phyloP scores from a whole-genome alignment of 345 rosid genomes.

The Citrus australasica region DNA sequence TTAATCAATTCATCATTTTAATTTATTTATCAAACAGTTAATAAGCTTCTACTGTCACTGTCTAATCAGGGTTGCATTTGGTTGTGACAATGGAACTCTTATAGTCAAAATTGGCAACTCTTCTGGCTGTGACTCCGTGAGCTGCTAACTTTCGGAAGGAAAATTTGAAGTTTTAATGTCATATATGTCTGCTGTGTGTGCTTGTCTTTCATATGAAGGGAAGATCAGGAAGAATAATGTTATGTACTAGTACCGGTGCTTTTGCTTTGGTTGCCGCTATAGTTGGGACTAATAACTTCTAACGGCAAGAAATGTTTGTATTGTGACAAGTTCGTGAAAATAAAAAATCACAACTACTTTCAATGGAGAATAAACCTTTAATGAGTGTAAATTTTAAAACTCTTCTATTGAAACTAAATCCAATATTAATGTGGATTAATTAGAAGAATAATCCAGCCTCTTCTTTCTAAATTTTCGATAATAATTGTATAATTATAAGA shows the following conservation, averaged over 20 bases:
- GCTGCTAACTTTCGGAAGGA: neutral
- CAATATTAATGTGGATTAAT: too few species aligned
- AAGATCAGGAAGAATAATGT: neutral
- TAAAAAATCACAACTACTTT: too few species aligned
- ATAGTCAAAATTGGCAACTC: slow-evolving; percentile 51
- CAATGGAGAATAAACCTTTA: too few species aligned
- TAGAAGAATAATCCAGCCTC: too few species aligned
- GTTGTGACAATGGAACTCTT: slow-evolving; percentile 83
- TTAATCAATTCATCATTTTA: neutral
- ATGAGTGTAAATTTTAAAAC: too few species aligned
- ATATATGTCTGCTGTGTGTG: neutral
- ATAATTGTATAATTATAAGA: too few species aligned
- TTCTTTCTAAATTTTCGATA: too few species aligned
- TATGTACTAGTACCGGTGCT: neutral
- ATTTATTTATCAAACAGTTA: neutral
- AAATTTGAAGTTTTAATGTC: neutral
- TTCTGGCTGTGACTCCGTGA: neutral
- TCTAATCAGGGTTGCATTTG: slow-evolving; percentile 67
- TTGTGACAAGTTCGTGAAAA: neutral
- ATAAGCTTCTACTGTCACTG: neutral
- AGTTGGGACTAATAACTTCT: neutral
- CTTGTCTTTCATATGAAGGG: neutral
- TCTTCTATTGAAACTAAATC: too few species aligned
- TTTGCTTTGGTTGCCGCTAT: neutral
- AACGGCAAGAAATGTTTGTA: neutral